Conservation (phyloP, 2,329 filamentous ascomycete genomes). For the Rhynchosporium graminicola region DNA sequence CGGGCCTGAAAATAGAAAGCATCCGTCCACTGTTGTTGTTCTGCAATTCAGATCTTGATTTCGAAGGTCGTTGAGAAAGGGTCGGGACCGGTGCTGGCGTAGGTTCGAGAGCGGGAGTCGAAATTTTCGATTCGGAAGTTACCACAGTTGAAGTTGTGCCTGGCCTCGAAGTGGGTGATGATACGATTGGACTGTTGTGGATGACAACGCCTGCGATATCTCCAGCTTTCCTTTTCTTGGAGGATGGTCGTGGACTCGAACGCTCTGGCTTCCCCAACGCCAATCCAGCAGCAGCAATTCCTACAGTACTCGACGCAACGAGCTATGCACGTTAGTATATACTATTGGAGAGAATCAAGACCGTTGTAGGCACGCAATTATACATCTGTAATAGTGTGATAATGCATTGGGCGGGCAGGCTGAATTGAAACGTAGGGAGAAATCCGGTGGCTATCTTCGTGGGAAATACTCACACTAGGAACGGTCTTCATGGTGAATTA, state of each 20-base stretch:
- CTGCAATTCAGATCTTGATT: constrained; percentile 30
- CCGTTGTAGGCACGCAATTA: not conserved
- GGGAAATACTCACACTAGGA: constrained; percentile 37
- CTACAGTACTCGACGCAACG: constrained; percentile 42
- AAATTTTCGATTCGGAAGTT: constrained; percentile 31
- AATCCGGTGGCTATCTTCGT: constrained; percentile 17
- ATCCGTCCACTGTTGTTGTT: constrained; percentile 31
- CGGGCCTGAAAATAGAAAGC: constrained; percentile 32
- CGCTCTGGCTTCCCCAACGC: constrained; percentile 39
- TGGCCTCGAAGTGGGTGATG: constrained; percentile 35
- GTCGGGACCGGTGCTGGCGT: constrained; percentile 28
- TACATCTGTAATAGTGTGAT: not conserved
- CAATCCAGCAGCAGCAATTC: constrained; percentile 40
- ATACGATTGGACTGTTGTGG: constrained; percentile 27
- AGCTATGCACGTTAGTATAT: constrained; percentile 36
- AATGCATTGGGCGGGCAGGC: not conserved
- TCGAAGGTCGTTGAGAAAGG: constrained; percentile 24
- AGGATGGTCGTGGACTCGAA: constrained; percentile 35
- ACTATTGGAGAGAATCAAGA: constrained; percentile 7
- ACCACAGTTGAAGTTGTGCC: constrained; percentile 36
- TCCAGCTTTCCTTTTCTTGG: constrained; percentile 37
- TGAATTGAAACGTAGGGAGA: not conserved
- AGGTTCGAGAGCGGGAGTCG: constrained; percentile 20
- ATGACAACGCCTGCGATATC: constrained; percentile 31
- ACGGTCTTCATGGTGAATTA: constrained; percentile 39